These are phyloP conservation scores for Phylloporus sp. DNA, from an alignment of 1,284 basidiomycete species.

Conservation along the genomic window DNA sequence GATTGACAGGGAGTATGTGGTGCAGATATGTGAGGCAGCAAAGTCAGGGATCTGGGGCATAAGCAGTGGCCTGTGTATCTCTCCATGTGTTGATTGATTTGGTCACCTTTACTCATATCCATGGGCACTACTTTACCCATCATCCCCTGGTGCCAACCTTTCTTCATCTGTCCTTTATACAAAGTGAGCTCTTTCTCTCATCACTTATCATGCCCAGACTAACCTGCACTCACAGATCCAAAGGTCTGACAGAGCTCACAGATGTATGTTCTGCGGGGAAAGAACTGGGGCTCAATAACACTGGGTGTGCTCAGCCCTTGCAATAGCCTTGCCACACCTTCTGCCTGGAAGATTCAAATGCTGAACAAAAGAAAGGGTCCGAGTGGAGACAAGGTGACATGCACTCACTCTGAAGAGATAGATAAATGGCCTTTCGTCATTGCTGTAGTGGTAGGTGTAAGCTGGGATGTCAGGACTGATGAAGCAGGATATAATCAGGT, in stretches of 20 bases:
- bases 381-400: conserved; percentile 38
- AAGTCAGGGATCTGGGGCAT: conserved; percentile 47
- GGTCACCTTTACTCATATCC: no score
- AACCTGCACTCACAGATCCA: no score
- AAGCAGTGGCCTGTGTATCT: conserved; percentile 69
- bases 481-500: conserved; percentile 79
- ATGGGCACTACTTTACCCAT: no score
- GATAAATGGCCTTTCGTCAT: conserved; percentile 86
- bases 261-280: conserved; percentile 89
- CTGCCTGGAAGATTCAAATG: conserved; percentile 78
- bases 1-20: conserved; percentile 81
- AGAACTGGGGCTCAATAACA: conserved; percentile 87
- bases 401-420: conserved; percentile 77
- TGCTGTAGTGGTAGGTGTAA: conserved; percentile 83
- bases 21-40: conserved; percentile 70
- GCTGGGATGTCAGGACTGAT: conserved; percentile 68
- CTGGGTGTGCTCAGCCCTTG: conserved; percentile 73
- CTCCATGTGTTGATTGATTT: no score
- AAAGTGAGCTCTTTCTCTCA: no score
- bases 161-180: no score
- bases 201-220: no score
- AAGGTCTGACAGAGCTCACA: no score
- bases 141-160: no score
- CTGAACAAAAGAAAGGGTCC: conserved; percentile 39
- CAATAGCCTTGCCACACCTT: conserved; percentile 71